A percentile compares a stretch with the other conserved stretches of the same genome.
These are phyloP conservation scores for Backusella circina DNA, from an alignment of 192 early-diverging fungal genomes.

Conservation along the genomic window DNA sequence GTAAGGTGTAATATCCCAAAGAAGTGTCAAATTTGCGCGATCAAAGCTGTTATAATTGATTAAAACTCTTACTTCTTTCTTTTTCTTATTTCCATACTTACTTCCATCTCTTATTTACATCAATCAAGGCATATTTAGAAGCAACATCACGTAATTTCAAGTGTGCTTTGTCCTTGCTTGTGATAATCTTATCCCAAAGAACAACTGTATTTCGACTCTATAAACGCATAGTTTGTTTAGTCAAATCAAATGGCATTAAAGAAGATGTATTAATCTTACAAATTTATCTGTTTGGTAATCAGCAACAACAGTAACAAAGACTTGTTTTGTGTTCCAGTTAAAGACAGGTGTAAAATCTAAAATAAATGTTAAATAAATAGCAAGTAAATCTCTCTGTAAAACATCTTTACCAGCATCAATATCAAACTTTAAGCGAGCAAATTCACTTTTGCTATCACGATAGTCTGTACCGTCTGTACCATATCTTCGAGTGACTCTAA, in stretches of 20 bases:
- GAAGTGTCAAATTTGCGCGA: conserved; percentile 68
- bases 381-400: background rate
- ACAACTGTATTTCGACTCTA: conserved; percentile 71
- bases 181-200: conserved; percentile 83
- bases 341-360: conserved; percentile 76
- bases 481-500: conserved; percentile 44
- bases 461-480: conserved; percentile 53
- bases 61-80: background rate
- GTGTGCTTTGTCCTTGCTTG: conserved; percentile 58
- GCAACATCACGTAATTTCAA: conserved; percentile 51
- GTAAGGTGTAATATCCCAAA: conserved; percentile 80
- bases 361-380: background rate
- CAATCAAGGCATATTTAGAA: conserved; percentile 69
- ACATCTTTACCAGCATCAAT: conserved; percentile 60
- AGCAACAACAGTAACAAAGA: conserved; percentile 75
- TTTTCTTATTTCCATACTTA: conserved; percentile 29
- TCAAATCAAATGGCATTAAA: too few relatives aligned
- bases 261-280: conserved; percentile 41
- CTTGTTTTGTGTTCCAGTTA: conserved; percentile 90
- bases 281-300: conserved; percentile 71
- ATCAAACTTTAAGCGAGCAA: conserved; percentile 61
- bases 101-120: conserved; percentile 67
- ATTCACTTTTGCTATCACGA: conserved; percentile 50
- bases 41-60: conserved; percentile 31
- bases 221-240: background rate